phyloP scores from a whole-genome alignment of 768 basidiomycete genomes.

The Tulasnella sp. region DNA sequence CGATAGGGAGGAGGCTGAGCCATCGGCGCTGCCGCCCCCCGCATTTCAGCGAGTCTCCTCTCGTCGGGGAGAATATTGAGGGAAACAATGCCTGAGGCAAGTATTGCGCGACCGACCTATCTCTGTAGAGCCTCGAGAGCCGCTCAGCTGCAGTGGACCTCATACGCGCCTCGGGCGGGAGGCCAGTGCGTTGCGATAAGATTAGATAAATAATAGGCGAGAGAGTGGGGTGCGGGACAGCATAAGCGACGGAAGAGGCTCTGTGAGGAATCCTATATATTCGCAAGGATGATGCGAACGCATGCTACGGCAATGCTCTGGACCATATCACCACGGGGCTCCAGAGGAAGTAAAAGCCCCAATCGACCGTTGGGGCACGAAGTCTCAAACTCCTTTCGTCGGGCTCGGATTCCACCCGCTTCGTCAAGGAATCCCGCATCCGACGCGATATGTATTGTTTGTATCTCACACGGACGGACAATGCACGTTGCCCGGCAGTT shows the following conservation, averaged over 20 bases:
- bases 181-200: neutral
- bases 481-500: neutral
- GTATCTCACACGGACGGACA: neutral
- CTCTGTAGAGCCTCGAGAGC: constrained; percentile 2
- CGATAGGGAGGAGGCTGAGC: constrained; percentile 4
- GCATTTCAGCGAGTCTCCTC: neutral
- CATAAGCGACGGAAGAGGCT: neutral
- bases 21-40: constrained; percentile 2
- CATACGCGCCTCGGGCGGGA: neutral
- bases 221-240: neutral
- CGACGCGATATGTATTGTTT: neutral
- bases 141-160: neutral
- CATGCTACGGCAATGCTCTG: neutral
- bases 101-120: neutral
- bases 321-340: neutral
- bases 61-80: neutral
- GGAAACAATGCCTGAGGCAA: neutral
- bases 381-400: constrained; percentile 1
- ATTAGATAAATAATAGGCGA: neutral
- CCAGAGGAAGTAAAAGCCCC: neutral
- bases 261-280: neutral
- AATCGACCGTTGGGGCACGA: neutral
- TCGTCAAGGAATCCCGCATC: too few relatives aligned
- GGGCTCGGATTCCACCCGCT: neutral
- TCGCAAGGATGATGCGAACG: neutral